phyloP scores from a whole-genome alignment of 371 early-diverging fungal genomes.

The Mucor lusitanicus region DNA sequence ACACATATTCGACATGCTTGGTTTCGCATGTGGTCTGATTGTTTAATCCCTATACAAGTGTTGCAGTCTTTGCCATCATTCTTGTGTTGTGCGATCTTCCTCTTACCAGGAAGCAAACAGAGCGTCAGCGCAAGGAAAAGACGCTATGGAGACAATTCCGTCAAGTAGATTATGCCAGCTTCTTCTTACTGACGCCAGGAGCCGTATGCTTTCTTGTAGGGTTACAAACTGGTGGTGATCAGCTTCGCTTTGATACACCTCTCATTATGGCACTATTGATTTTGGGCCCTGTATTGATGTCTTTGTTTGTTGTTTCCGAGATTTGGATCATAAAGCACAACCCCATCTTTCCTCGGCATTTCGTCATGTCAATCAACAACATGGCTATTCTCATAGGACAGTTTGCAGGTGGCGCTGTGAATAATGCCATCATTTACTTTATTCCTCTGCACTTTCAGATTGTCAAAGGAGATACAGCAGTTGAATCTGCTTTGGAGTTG shows the following conservation, averaged over 20 bases:
- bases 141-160: constrained; percentile 5
- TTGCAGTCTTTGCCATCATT: neutral
- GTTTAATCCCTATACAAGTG: neutral
- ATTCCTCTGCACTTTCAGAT: constrained; percentile 63
- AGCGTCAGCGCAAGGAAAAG: constrained; percentile 7
- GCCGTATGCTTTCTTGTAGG: constrained; percentile 58
- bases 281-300: constrained; percentile 23
- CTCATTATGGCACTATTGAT: neutral
- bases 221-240: constrained; percentile 62
- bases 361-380: constrained; percentile 34
- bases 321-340: constrained; percentile 41
- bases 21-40: neutral
- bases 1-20: neutral
- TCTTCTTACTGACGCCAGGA: constrained; percentile 37
- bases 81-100: neutral
- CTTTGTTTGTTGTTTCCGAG: constrained; percentile 33
- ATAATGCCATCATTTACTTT: constrained; percentile 53
- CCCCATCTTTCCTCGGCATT: constrained; percentile 56
- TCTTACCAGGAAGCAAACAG: neutral
- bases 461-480: constrained; percentile 55
- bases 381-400: constrained; percentile 43
- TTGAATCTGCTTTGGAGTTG: constrained; percentile 61
- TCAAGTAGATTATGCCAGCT: constrained; percentile 16
- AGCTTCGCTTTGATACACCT: neutral
- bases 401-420: constrained; percentile 32